phyloP scores from a whole-genome alignment of 257 asterid species.

The Nicotiana tomentosiformis region DNA sequence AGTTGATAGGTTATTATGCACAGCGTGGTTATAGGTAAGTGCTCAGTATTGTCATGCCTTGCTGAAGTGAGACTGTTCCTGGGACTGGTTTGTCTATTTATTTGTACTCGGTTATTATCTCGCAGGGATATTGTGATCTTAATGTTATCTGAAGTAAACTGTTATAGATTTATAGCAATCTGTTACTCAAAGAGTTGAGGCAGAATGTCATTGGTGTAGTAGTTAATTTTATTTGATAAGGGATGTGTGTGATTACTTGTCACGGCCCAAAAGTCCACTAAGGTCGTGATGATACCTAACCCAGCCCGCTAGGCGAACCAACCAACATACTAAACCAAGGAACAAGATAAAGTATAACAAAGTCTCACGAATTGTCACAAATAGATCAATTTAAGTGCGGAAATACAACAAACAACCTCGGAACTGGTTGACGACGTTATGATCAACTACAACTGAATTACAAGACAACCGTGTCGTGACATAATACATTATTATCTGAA shows the following conservation, averaged over 20 bases:
- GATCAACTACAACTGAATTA: no score
- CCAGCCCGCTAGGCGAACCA: no score
- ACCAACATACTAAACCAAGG: no score
- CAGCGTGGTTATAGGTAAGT: conserved; percentile 76
- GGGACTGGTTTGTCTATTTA: neutral
- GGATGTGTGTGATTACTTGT: neutral
- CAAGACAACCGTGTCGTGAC: no score
- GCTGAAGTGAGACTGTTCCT: neutral
- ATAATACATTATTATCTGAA: no score
- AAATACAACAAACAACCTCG: no score
- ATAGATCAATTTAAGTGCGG: no score
- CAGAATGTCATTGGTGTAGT: neutral
- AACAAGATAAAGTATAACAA: no score
- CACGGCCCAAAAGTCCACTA: no score
- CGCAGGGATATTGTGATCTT: neutral
- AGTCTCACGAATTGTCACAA: no score
- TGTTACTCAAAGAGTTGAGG: neutral
- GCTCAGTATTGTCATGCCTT: conserved; percentile 8
- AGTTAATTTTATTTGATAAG: neutral
- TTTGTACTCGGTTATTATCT: neutral
- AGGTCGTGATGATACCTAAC: no score
- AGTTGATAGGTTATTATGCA: conserved; percentile 55
- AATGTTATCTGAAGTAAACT: neutral
- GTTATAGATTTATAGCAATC: neutral
- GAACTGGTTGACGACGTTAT: no score